These are phyloP conservation scores for Xylariaceae sp. DNA, from an alignment of 2,329 filamentous ascomycete species.

Conservation along the genomic window DNA sequence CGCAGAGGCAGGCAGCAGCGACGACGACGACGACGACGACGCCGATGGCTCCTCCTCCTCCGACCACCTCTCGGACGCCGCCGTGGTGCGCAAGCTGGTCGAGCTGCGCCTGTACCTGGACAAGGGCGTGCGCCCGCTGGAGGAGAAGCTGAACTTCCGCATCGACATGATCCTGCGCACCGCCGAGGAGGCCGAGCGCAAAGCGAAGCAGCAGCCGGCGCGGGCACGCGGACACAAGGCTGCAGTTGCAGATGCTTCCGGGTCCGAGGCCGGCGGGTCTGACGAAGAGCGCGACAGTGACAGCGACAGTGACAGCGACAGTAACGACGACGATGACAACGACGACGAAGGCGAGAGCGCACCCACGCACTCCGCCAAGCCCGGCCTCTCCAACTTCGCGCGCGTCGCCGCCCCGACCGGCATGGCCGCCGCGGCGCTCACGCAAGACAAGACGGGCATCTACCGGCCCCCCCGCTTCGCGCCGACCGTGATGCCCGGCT, in stretches of 20 bases:
- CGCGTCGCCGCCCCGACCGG: slow-evolving; percentile 9
- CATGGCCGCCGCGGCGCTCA: slow-evolving; percentile 24
- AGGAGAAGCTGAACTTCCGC: slow-evolving; percentile 87
- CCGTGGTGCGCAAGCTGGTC: slow-evolving; percentile 77
- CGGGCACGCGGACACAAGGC: too few relatives aligned
- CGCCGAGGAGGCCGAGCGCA: slow-evolving; percentile 63
- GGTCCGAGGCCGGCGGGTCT: slow-evolving; percentile 25
- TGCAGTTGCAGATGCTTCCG: neutral
- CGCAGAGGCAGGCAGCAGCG: slow-evolving; percentile 28
- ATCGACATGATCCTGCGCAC: slow-evolving; percentile 90
- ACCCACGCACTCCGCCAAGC: slow-evolving; percentile 19
- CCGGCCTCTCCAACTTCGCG: slow-evolving; percentile 25
- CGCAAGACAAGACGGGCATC: slow-evolving; percentile 54
- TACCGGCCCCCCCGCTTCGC: slow-evolving; percentile 87
- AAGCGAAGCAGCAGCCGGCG: slow-evolving; percentile 14
- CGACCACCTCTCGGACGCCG: too few relatives aligned
- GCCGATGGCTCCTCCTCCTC: too few relatives aligned
- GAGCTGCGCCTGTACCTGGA: slow-evolving; percentile 90
- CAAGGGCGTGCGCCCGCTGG: slow-evolving; percentile 81
- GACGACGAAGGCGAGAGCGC: slow-evolving; percentile 12
- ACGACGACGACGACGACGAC: too few relatives aligned
- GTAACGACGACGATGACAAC: slow-evolving; percentile 28
- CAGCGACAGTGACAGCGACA: slow-evolving; percentile 28
- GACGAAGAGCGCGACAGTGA: slow-evolving; percentile 30
- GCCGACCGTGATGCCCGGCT: slow-evolving; percentile 70